Evolutionary conservation across 768 basidiomycete species (phyloP), one percentile per base, ranked within the genome.

Genomic region (Amanita phalloides): DNA sequence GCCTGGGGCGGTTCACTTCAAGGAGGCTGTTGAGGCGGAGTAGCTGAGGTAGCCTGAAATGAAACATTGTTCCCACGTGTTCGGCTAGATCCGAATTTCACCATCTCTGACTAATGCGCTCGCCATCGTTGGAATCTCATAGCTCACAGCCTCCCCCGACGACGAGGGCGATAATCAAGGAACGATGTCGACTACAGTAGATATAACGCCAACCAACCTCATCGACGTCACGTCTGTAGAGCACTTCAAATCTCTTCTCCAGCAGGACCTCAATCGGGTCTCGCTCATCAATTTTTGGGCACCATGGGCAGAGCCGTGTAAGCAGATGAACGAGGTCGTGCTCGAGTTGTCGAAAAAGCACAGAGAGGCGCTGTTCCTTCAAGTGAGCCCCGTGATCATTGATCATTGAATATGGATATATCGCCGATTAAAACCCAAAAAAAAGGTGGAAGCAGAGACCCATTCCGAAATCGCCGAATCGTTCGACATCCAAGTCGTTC

Each of bases 271-370:
- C 32, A 67, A 77, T 17, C 73, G 88, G 20, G 77, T 95, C 21
- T 93, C 93, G 3, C 72, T 95, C 35, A 81, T 96, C 62, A 90
- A 88, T 69, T 99, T 97, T 66, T 94, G 92, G 87, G 90, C 94
- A 39, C 72, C 80, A 66, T 87, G 91, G 90, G 96, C 92, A 0
- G 86, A 80, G 55, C 92, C 93, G 37, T 98, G 94, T 73, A 75
- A 76, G 59, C 77, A 84, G 59, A 95, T 96, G 86, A 93, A 92
- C 69, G 72, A 81, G 41, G 79, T 93, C 4, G 78, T 87, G 14
- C 54, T 61, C 7, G 86, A 88, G 60, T 73, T 95, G 42, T 79
- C 92, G 1, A 79, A 75, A 55, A 86, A 87, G 62, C 77, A 90
- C 61, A 71, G 80, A 0, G 58, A 70, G 2, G 65, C 87, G 1